Evolutionary conservation across 306 rosid genomes (phyloP), one percentile per base, ranked within the genome.

Genomic region (Rosa persica): DNA sequence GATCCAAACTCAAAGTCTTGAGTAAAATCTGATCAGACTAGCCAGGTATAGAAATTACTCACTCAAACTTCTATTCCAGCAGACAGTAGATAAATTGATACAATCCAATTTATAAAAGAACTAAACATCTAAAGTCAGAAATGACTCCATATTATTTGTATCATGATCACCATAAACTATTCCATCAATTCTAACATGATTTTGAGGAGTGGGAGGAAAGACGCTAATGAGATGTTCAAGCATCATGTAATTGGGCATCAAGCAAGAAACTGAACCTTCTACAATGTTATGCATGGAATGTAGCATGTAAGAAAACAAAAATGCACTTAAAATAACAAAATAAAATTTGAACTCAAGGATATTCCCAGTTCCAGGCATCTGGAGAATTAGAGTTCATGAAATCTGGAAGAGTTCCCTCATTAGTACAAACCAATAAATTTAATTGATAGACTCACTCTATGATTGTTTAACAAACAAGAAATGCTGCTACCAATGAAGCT

Each of bases 51-150:
- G 58, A 71, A 75, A 46, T 73, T 60, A 57, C 49, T 27, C 40
- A 20, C 54, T 51, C 43, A 80, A 62, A 70, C 22, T 40, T 74
- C 51, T 57, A 70, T 47, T 76, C 73, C 54, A 15, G 66, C 34
- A 36, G 67, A 65, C 30, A 44, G 55, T 55, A 52, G n/a, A 52
- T 11, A 42, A 36, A 66, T 7, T 38, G 47, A 12, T 34, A 2
- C 1, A 34, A 30, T 5, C 69, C 69, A 64, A 30, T 34, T 64
- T 7, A 30, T 16, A 10, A 64, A 12, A 15, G 8, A 20, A n/a
- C 13, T 27, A 34, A 2, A 64, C 19, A 2, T 64, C 7, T 17
- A 38, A 66, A 58, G 17, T 58, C 67, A 65, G 20, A 20, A 22
- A 68, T n/a, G 20, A 43, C 20, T 43, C 19, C 19, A 69, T 1